phyloP scores from a whole-genome alignment of 2,329 filamentous ascomycete genomes.

The Teratosphaeria zuluensis region DNA sequence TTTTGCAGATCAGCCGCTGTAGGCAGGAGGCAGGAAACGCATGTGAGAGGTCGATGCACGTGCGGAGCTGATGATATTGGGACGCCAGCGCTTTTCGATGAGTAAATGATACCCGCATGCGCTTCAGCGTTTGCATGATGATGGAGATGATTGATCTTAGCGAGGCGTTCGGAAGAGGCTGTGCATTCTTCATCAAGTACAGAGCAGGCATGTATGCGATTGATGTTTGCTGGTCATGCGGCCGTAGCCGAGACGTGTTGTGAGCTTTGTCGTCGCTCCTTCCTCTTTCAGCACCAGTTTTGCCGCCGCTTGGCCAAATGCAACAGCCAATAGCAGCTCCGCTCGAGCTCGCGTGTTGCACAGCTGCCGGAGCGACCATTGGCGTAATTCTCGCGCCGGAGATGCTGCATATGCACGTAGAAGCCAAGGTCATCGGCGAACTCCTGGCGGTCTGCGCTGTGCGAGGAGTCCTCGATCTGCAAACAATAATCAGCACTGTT shows the following conservation, averaged over 20 bases:
- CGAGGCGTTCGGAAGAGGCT: not conserved
- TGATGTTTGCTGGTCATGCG: not conserved
- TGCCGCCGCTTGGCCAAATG: not conserved
- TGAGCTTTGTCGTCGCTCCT: not conserved
- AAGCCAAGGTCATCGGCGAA: not conserved
- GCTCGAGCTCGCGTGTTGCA: not conserved
- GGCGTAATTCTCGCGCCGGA: too few relatives aligned
- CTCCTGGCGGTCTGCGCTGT: not conserved
- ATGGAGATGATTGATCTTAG: not conserved
- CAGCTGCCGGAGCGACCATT: not conserved
- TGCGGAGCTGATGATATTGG: not conserved
- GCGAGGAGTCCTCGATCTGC: not conserved
- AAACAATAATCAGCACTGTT: not conserved
- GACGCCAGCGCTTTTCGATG: not conserved
- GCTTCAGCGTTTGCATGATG: not conserved
- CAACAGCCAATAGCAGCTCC: not conserved
- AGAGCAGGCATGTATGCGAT: not conserved
- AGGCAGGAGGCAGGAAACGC: not conserved
- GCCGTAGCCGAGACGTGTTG: not conserved
- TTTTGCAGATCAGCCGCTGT: conserved; percentile 16
- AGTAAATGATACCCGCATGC: not conserved
- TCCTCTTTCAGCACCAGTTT: not conserved
- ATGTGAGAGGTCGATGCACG: not conserved
- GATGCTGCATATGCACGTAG: not conserved
- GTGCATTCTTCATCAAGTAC: not conserved